phyloP scores from a whole-genome alignment of 1,139 yeast genomes.

The Trichomonascaceae sp. region DNA sequence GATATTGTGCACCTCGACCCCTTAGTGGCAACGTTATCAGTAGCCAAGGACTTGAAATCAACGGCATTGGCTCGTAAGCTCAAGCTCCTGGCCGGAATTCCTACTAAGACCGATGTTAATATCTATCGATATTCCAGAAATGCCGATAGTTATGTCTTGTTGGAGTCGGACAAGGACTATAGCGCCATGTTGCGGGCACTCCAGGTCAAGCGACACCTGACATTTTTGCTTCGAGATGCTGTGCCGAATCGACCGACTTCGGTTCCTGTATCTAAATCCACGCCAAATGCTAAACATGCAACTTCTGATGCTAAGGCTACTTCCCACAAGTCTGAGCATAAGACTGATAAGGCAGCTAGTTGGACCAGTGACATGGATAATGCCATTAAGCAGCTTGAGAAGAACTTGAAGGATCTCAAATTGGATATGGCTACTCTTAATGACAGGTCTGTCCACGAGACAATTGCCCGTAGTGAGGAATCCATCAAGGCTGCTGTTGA shows the following conservation, averaged over 20 bases:
- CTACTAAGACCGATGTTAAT: neutral
- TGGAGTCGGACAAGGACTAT: conserved; percentile 41
- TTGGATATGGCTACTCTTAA: neutral
- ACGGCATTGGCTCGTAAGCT: conserved; percentile 6
- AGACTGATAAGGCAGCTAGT: neutral
- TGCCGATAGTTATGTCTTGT: conserved; percentile 37
- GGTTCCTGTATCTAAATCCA: neutral
- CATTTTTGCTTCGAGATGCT: conserved; percentile 8
- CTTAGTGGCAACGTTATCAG: conserved; percentile 25
- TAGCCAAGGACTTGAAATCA: conserved; percentile 31
- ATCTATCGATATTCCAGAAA: conserved; percentile 24
- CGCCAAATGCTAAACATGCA: neutral
- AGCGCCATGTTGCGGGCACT: conserved; percentile 42
- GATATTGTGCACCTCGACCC: conserved; percentile 3
- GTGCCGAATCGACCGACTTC: neutral
- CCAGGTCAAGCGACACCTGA: conserved; percentile 31
- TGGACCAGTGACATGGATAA: neutral
- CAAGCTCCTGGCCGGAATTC: conserved; percentile 6
- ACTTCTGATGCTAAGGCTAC: neutral
- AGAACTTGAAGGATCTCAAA: neutral
- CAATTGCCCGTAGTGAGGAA: neutral
- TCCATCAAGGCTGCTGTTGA: neutral
- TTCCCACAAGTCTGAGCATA: neutral
- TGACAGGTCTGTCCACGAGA: neutral
- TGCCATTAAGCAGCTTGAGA: neutral